These are phyloP conservation scores for Paraurostyla sp. DNA, from an alignment of 73 alveolate genomes.

Conservation along the genomic window DNA sequence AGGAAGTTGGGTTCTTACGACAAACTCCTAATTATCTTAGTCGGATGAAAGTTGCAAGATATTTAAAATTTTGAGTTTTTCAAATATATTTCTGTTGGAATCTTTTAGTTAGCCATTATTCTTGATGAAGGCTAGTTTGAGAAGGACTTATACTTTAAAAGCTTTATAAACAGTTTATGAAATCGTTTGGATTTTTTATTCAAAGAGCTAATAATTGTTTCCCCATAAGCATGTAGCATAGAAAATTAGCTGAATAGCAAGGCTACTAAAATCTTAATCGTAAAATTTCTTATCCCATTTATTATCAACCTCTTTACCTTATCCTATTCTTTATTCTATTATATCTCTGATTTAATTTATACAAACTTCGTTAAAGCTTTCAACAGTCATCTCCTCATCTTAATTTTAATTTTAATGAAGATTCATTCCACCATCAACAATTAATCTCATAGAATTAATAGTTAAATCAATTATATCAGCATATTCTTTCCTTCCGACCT, in stretches of 20 bases:
- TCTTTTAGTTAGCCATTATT: neutral
- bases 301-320: neutral
- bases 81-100: neutral
- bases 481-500: conserved; percentile 13
- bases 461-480: neutral
- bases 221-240: neutral
- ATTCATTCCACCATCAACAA: neutral
- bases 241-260: neutral
- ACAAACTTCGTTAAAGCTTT: neutral
- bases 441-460: neutral
- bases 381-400: conserved; percentile 46
- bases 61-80: neutral
- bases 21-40: neutral
- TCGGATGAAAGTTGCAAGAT: neutral
- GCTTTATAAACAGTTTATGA: neutral
- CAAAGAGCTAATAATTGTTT: neutral
- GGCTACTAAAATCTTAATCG: neutral
- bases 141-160: neutral
- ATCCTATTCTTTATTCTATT: neutral
- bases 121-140: neutral
- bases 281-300: neutral
- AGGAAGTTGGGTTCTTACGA: conserved; percentile 11
- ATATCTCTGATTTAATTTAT: neutral
- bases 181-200: neutral
- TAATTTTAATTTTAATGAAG: neutral